Base-by-base conservation (phyloP, 768 basidiomycete species). In the Naganishia friedmannii region DNA sequence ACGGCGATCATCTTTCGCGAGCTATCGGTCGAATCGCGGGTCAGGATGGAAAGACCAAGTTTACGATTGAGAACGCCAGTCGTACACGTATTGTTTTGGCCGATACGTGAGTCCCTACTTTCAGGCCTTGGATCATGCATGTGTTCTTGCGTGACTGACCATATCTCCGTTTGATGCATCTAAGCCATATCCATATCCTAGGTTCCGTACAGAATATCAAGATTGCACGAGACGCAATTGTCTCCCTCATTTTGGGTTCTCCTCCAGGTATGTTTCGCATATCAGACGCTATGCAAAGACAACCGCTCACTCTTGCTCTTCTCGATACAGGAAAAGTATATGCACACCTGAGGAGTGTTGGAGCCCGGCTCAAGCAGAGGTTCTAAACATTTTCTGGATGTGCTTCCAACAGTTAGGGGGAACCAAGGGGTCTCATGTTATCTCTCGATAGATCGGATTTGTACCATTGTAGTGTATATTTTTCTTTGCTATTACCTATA, bases 171-270 rank as follows among this genome's bases (percentile, higher is more conserved):
- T 34, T 26, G 28, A 37, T 58, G 26, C 21, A 17, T 71, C n/a
- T 7, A 76, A 96, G 94, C 32, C 94, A 96, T 86, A 96, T 99
- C 46, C 94, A 97, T 76, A 97, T 99, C 75, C 88, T 99, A 81
- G 96, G 96, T 28, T 95, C 94, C 19, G 97, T 96, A 84, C 92
- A 94, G 84, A 96, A 96, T 78, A 98, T 99, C 85, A 96, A 95
- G 82, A 87, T 98, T 69, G 96, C 96, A 0, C 86, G 94, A 68
- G 95, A 97, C 81, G 93, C 96, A 7, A 88, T 99, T 72, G 94
- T 96, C 31, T 93, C 92, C 17, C 86, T 96, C 23, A 97, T 97
- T 74, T 85, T 97, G 19, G 94, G 94, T 37, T 94, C 93, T 17
- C 94, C 94, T 0, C 94, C 94, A 60, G 94, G 94, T 65, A 92